Base-by-base conservation (phyloP, 345 rosid genomes). In the Citrus australasica region DNA sequence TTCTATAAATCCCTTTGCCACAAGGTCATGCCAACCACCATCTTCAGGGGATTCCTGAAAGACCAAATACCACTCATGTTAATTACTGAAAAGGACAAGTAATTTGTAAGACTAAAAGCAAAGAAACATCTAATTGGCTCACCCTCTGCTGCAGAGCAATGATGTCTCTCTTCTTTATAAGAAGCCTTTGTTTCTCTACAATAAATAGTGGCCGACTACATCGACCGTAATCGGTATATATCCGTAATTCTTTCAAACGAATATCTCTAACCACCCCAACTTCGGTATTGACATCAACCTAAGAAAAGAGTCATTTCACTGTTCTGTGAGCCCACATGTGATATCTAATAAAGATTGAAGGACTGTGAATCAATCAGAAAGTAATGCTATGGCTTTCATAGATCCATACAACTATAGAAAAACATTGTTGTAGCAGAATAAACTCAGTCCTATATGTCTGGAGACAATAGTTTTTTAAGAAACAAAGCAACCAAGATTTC, bases 251-350 rank as follows among this genome's bases (percentile, higher is more conserved):
- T 82, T 90, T 92, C 78, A 94, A 86, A 68, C 92, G 92, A 48
- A 92, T 91, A 80, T 96, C 99, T 90, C 98, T 89, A 64, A 94
- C 99, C 28, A 96, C 97, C n/a, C 99, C 95, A 77, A 96, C 99
- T 86, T 96, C 99, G 56, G 97, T 90, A 85, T 96, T 94, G 65
- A 94, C 97, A 84, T 90, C 99, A 88, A 91, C 97, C 99, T 96
- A 86, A 33, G 79, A 65, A 76, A 62, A 22, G 48, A 65, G 80
- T 62, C 11, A 61, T 64, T 73, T 82, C 81, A 80, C 48, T 75
- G 73, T 9, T 48, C 46, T 61, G 7, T 61, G 37, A 46, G 46
- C 46, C 32, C 10, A 27, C 21, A 58, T 58, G 35, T 56, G 24
- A 63, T 19, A 30, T 59, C 4, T 17, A 27, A 35, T 6, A 59